Evolutionary conservation across 2,329 filamentous ascomycete species (phyloP).

Genomic region (Dendryphion nanum): DNA sequence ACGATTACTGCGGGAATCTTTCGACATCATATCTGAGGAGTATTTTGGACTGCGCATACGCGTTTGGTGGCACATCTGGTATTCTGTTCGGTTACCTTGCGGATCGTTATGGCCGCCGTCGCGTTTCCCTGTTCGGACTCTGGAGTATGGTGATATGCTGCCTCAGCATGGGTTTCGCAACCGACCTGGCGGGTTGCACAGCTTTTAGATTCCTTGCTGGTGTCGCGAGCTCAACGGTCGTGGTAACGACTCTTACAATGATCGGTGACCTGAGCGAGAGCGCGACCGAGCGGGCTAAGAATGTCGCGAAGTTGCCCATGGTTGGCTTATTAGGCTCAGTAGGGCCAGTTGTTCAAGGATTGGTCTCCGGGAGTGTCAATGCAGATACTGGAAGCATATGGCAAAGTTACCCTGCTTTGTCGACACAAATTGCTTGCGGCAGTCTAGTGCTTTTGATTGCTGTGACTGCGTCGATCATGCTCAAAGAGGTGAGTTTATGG

Average conservation of each 20-base stretch:
- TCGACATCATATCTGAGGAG: constrained; percentile 48
- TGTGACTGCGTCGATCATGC: constrained; percentile 38
- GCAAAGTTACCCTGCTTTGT: constrained; percentile 44
- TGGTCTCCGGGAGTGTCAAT: constrained; percentile 43
- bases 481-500: constrained; percentile 42
- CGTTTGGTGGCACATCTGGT: constrained; percentile 46
- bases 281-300: constrained; percentile 37
- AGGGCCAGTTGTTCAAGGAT: constrained; percentile 45
- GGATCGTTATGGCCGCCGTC: constrained; percentile 44
- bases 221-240: constrained; percentile 44
- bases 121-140: constrained; percentile 46
- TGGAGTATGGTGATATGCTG: constrained; percentile 46
- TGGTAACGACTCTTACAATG: constrained; percentile 48
- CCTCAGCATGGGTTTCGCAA: constrained; percentile 48
- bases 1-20: constrained; percentile 44
- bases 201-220: constrained; percentile 46
- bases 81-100: constrained; percentile 47
- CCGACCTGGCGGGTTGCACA: constrained; percentile 41
- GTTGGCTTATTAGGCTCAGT: constrained; percentile 47
- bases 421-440: constrained; percentile 46
- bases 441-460: constrained; percentile 43
- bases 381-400: constrained; percentile 41
- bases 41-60: constrained; percentile 50
- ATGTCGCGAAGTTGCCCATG: constrained; percentile 45
- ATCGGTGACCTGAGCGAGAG: constrained; percentile 44